A percentile compares a stretch with the other conserved stretches of the same genome.
Evolutionary conservation across 2,329 filamentous ascomycete genomes (phyloP).

Genomic region (Stemphylium vesicarium): DNA sequence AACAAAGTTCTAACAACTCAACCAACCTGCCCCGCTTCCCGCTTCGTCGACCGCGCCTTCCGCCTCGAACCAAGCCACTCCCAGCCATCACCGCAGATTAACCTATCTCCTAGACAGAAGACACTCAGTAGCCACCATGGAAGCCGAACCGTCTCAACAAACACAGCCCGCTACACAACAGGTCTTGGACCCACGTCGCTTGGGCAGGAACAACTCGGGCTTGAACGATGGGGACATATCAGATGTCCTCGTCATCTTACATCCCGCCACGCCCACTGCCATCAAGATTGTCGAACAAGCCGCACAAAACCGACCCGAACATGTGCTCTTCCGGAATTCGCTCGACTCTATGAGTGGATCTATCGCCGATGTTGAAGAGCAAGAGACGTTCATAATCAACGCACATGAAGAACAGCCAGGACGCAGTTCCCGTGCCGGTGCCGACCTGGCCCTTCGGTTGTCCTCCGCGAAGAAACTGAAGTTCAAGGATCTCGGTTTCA

Average conservation of each 20-base stretch:
- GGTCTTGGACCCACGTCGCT: slow-evolving; percentile 78
- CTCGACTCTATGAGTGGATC: slow-evolving; percentile 49
- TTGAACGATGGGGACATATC: slow-evolving; percentile 82
- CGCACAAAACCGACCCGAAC: slow-evolving; percentile 59
- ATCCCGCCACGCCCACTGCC: slow-evolving; percentile 77
- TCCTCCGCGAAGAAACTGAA: slow-evolving; percentile 69
- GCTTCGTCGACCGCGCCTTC: neutral
- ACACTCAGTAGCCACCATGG: slow-evolving; percentile 20
- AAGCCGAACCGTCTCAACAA: slow-evolving; percentile 41
- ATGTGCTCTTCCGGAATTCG: slow-evolving; percentile 61
- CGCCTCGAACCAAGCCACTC: neutral
- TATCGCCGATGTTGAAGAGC: slow-evolving; percentile 47
- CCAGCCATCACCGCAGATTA: no score
- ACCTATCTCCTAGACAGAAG: no score
- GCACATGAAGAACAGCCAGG: slow-evolving; percentile 26
- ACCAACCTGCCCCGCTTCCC: no score
- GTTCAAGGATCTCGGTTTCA: slow-evolving; percentile 74
- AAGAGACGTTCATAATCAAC: slow-evolving; percentile 59
- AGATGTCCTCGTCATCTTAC: slow-evolving; percentile 87
- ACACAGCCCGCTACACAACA: slow-evolving; percentile 76
- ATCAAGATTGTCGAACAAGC: slow-evolving; percentile 71
- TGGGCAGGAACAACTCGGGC: slow-evolving; percentile 81
- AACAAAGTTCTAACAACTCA: neutral
- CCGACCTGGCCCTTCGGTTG: slow-evolving; percentile 79
- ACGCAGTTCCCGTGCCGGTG: slow-evolving; percentile 29